Percentiles rank a stretch among this genome's conserved stretches.
These are phyloP conservation scores for Didymella glomerata DNA, from an alignment of 2,329 filamentous ascomycete genomes.

Conservation along the genomic window DNA sequence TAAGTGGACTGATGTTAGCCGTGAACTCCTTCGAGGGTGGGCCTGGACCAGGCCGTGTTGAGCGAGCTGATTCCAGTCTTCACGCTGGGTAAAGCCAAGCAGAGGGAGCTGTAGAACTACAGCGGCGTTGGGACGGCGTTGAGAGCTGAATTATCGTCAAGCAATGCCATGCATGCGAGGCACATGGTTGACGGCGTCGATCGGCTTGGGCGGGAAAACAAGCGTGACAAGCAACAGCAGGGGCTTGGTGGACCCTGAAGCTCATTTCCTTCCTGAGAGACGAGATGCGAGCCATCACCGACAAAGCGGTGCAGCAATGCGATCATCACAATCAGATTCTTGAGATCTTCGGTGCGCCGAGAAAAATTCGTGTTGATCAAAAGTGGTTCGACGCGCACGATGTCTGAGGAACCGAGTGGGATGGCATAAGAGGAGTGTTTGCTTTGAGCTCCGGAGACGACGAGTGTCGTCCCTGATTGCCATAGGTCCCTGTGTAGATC, in stretches of 20 bases:
- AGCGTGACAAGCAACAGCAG: slow-evolving; percentile 1
- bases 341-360: background rate
- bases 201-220: slow-evolving; percentile 28
- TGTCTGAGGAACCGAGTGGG: background rate
- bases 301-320: background rate
- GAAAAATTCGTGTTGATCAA: slow-evolving; percentile 7
- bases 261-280: slow-evolving; percentile 13
- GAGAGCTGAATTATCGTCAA: slow-evolving; percentile 19
- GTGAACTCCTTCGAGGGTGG: slow-evolving; percentile 19
- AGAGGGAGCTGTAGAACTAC: background rate
- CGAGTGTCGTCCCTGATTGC: background rate
- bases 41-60: slow-evolving; percentile 10
- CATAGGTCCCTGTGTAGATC: background rate
- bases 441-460: background rate
- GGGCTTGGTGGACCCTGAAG: slow-evolving; percentile 34
- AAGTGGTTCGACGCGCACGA: background rate
- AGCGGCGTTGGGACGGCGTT: background rate
- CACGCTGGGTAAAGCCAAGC: no score
- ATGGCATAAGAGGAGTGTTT: background rate
- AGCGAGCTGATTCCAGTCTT: background rate
- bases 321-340: slow-evolving; percentile 13
- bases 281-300: background rate
- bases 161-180: slow-evolving; percentile 38
- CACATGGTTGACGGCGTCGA: slow-evolving; percentile 21
- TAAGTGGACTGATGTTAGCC: slow-evolving; percentile 19